phyloP scores from a whole-genome alignment of 108 stramenopile genomes.

The Schizochytrium sp. region DNA sequence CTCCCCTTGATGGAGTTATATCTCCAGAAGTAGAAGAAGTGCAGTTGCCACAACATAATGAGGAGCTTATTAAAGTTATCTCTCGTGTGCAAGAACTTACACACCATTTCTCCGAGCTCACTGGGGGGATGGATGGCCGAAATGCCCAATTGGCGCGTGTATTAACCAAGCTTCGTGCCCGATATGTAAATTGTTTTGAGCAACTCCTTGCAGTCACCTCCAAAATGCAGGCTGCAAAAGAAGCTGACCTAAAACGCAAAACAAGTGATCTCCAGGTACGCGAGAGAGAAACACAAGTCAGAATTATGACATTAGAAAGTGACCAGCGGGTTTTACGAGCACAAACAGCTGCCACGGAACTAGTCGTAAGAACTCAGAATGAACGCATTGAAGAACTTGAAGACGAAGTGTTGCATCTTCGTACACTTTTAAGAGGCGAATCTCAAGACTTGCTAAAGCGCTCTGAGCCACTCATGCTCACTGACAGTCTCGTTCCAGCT shows the following conservation, averaged over 20 bases:
- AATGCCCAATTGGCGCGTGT: slow-evolving; percentile 1
- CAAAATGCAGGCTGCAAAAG: slow-evolving; percentile 19
- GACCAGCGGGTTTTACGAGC: slow-evolving; percentile 2
- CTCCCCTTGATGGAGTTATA: too few species aligned
- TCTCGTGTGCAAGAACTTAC: slow-evolving; percentile 22
- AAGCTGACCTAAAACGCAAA: not conserved
- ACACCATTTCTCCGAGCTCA: not conserved
- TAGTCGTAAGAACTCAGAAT: not conserved
- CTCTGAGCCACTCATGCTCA: too few species aligned
- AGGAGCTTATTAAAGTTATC: not conserved
- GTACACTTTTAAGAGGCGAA: not conserved
- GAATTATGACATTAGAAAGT: slow-evolving; percentile 9
- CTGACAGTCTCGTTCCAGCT: too few species aligned
- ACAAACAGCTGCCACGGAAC: not conserved
- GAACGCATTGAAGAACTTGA: slow-evolving; percentile 49
- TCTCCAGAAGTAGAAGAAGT: not conserved
- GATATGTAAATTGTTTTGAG: slow-evolving; percentile 48
- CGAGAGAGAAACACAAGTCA: not conserved
- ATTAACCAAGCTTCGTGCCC: not conserved
- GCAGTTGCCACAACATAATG: not conserved
- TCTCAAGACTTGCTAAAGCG: not conserved
- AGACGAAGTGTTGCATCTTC: not conserved
- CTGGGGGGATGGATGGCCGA: not conserved
- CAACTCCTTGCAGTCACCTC: not conserved
- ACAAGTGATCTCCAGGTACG: not conserved